Percentiles rank a stretch among this genome's conserved stretches.
phyloP scores from a whole-genome alignment of 768 basidiomycete species.

The Tylopilus plumbeoviolaceoides region DNA sequence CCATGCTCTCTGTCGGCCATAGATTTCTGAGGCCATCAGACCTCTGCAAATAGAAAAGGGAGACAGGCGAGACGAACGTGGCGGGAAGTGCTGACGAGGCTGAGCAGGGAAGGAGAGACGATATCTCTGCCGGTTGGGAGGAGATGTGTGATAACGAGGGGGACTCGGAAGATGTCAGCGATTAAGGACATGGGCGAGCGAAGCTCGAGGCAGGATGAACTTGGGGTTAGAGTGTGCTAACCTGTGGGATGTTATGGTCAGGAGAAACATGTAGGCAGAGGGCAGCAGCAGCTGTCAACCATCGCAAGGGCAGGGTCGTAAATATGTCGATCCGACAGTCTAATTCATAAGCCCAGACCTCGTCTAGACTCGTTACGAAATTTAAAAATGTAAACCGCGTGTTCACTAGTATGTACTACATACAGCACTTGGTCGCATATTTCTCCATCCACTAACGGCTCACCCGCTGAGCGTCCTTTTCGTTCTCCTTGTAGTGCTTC shows the following conservation, averaged over 20 bases:
- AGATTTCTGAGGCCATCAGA: slow-evolving; percentile 30
- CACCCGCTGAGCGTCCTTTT: slow-evolving; percentile 87
- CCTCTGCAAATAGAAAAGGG: slow-evolving; percentile 31
- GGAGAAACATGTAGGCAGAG: slow-evolving; percentile 5
- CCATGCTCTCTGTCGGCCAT: slow-evolving; percentile 21
- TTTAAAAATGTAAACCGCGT: background rate
- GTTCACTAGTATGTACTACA: slow-evolving; percentile 1
- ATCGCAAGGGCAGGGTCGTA: slow-evolving; percentile 12
- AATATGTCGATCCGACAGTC: slow-evolving; percentile 15
- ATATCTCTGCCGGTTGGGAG: background rate
- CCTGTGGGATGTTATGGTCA: slow-evolving; percentile 1
- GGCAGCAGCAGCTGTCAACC: slow-evolving; percentile 6
- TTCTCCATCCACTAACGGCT: slow-evolving; percentile 94
- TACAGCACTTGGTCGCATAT: slow-evolving; percentile 52
- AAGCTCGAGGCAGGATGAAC: background rate
- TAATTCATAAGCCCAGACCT: slow-evolving; percentile 25
- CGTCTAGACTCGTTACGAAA: slow-evolving; percentile 21
- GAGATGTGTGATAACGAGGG: slow-evolving; percentile 32
- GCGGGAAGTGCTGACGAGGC: slow-evolving; percentile 22
- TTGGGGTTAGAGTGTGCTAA: background rate
- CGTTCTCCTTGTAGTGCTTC: slow-evolving; percentile 98
- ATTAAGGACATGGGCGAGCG: slow-evolving; percentile 27
- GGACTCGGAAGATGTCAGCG: slow-evolving; percentile 34
- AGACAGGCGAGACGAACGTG: slow-evolving; percentile 29
- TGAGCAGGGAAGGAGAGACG: slow-evolving; percentile 17